phyloP scores from a whole-genome alignment of 2,329 filamentous ascomycete genomes.

The Bertia moriformis region DNA sequence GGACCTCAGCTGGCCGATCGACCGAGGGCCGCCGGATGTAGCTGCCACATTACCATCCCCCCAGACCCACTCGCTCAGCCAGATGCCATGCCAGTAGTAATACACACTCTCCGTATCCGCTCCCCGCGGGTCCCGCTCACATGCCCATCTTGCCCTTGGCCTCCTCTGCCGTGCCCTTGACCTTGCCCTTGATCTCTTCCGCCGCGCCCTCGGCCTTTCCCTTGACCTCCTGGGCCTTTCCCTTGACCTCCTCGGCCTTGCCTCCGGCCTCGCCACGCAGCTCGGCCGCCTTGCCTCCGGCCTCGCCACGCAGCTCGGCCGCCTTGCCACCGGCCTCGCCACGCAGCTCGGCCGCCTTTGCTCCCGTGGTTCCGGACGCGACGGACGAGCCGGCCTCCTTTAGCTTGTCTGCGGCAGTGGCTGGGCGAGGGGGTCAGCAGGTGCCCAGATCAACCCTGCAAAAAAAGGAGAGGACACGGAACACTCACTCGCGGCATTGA shows the following conservation, averaged over 20 bases:
- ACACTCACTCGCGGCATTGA: constrained; percentile 40
- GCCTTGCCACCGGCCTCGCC: constrained; percentile 19
- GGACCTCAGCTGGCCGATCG: no score
- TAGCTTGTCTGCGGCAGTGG: no score
- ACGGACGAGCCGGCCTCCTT: constrained; percentile 28
- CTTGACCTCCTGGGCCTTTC: constrained; percentile 14
- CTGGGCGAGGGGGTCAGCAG: constrained; percentile 7
- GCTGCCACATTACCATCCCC: no score
- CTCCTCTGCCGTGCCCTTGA: constrained; percentile 12
- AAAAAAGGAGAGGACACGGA: no score
- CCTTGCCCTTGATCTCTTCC: constrained; percentile 20
- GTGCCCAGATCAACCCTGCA: not conserved
- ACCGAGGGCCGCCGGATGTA: no score
- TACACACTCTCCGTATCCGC: no score
- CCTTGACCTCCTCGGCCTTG: constrained; percentile 4
- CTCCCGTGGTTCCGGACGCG: constrained; percentile 9
- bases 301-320: constrained; percentile 14
- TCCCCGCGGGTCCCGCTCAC: no score
- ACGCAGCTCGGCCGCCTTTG: constrained; percentile 2
- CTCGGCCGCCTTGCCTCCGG: not conserved
- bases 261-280: not conserved
- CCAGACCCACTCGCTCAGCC: no score
- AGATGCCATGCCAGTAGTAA: no score
- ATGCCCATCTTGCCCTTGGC: not conserved
- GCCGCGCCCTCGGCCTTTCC: constrained; percentile 22